phyloP scores from a whole-genome alignment of 805 yeast species.

The Ogataea paradorogensis region DNA sequence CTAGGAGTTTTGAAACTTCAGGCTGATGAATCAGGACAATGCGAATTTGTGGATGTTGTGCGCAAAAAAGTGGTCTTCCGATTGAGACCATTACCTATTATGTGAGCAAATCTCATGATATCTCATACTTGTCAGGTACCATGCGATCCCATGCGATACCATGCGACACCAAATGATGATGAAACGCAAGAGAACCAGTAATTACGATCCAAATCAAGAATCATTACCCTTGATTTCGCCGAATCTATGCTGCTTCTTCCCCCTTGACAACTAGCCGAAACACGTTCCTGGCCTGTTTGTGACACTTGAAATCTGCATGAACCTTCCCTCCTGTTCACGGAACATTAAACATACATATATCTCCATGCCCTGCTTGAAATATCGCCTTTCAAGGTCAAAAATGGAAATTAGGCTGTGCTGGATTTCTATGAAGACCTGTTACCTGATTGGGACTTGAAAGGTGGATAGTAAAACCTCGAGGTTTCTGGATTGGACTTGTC shows the following conservation, averaged over 20 bases:
- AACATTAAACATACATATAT: background rate
- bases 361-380: background rate
- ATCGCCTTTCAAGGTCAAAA: constrained; percentile 15
- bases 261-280: background rate
- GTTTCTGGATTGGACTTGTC: background rate
- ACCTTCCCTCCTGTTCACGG: background rate
- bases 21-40: constrained; percentile 26
- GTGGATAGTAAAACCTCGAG: constrained; percentile 8
- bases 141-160: background rate
- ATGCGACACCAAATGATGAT: too few relatives aligned
- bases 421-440: constrained; percentile 5
- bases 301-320: background rate
- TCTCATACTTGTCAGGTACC: constrained; percentile 6
- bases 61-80: constrained; percentile 57
- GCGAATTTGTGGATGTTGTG: constrained; percentile 59
- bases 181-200: too few relatives aligned
- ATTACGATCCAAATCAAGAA: too few relatives aligned
- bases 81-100: constrained; percentile 72
- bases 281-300: constrained; percentile 6
- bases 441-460: constrained; percentile 26
- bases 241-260: background rate
- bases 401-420: constrained; percentile 12
- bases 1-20: constrained; percentile 57
- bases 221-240: background rate
- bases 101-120: constrained; percentile 38